Evolutionary conservation across 305 asterid species (phyloP).

Genomic region (Solanum chacoense): DNA sequence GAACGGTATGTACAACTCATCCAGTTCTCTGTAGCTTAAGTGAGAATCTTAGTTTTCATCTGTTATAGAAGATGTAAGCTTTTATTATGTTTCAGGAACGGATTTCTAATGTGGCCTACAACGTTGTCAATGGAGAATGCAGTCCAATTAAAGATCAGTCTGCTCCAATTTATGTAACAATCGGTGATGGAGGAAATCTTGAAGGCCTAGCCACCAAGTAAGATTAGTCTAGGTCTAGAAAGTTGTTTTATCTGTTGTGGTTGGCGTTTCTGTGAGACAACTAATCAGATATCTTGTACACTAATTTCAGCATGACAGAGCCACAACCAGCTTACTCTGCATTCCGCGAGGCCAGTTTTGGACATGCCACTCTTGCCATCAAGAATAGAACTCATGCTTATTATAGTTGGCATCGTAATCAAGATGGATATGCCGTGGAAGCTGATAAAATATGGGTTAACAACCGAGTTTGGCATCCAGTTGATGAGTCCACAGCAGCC

Average conservation of each 20-base stretch:
- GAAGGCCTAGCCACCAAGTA: slow-evolving; percentile 61
- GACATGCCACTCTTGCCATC: slow-evolving; percentile 65
- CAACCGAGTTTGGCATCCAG: slow-evolving; percentile 45
- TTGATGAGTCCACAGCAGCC: slow-evolving; percentile 34
- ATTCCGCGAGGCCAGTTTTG: slow-evolving; percentile 75
- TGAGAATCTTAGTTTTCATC: not conserved
- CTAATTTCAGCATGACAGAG: slow-evolving; percentile 55
- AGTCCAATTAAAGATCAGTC: slow-evolving; percentile 39
- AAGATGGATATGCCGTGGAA: slow-evolving; percentile 48
- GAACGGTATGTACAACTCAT: slow-evolving; percentile 38
- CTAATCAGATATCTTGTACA: not conserved
- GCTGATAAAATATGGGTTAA: slow-evolving; percentile 65
- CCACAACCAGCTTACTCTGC: slow-evolving; percentile 85
- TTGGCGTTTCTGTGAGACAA: not conserved
- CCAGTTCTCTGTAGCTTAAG: not conserved
- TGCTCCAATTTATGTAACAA: slow-evolving; percentile 69
- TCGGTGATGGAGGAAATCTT: slow-evolving; percentile 71
- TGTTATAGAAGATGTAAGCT: not conserved
- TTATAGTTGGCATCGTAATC: slow-evolving; percentile 69
- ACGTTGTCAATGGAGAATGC: slow-evolving; percentile 44
- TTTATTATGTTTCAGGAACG: slow-evolving; percentile 32
- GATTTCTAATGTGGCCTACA: slow-evolving; percentile 57
- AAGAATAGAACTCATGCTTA: slow-evolving; percentile 70
- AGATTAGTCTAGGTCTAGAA: slow-evolving; percentile 1
- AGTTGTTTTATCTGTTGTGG: not conserved